Base-by-base conservation (phyloP, 495 filamentous ascomycete species). In the Clavariopsis aquatica region DNA sequence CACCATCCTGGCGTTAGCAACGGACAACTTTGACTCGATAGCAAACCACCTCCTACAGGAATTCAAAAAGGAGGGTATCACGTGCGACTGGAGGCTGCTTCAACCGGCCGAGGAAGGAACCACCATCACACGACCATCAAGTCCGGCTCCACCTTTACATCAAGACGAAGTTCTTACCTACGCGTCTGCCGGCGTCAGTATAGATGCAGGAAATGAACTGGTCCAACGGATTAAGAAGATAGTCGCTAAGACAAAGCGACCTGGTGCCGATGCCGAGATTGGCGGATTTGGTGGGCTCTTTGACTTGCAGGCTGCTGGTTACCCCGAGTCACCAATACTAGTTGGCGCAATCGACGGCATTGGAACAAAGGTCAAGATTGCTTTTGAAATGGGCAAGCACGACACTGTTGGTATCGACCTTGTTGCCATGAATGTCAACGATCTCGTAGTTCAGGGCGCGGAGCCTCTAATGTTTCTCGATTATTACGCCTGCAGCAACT, bases 351-450 rank as follows among this genome's bases (percentile, higher is more conserved):
- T 96, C 64, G 95, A 98, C 74, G 94, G 94, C 57, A 90, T 98
- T 19, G 94, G 94, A 43, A 98, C 94, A 28, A 98, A 98, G 79
- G 86, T 97, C 64, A 93, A 92, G 79, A 89, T 98, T 69, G 95
- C 94, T 8, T 92, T 94, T 72, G 84, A 86, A 4, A 88, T 93
- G 71, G 82, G 85, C 55, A 90, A 96, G 78, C 93, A 96, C 78
- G 86, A 90, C 76, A 96, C 91, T 5, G 92, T 98, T 13, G 93
- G 76, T 65, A 91, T 98, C 70, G 94, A 98, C 74, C 83, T 98
- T 13, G 95, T 98, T 1, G 94, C 94, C 65, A 98, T 98, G 95
- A 96, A 95, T 75, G 94, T 96, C 72, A 98, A 98, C 76, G 94
- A 98, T 76, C 82, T 98, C 0, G 87, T 98, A 47, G 94, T 96